phyloP scores from a whole-genome alignment of 768 basidiomycete species.

The Boletus barrowsii region DNA sequence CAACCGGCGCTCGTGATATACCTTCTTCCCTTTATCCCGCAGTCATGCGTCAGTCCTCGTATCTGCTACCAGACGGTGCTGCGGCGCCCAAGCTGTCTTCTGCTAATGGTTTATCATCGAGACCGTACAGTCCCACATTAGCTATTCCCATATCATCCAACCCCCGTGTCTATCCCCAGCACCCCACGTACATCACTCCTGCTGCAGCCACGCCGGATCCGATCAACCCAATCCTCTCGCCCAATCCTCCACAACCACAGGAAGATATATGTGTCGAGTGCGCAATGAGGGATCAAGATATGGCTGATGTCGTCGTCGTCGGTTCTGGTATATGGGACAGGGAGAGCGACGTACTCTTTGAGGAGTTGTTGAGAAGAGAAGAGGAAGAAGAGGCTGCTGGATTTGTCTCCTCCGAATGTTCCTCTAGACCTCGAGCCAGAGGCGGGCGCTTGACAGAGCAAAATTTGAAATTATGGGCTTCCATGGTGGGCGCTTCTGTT shows the following conservation, averaged over 20 bases:
- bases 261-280: conserved; percentile 96
- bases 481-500: conserved; percentile 52
- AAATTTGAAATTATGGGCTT: conserved; percentile 78
- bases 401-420: conserved; percentile 47
- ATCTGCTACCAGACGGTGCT: conserved; percentile 36
- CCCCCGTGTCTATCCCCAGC: conserved; percentile 66
- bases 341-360: conserved; percentile 77
- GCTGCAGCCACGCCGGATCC: conserved; percentile 47
- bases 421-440: conserved; percentile 55
- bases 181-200: conserved; percentile 74
- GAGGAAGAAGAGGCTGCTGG: conserved; percentile 62
- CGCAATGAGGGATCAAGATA: conserved; percentile 97
- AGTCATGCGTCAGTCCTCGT: conserved; percentile 46
- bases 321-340: conserved; percentile 88
- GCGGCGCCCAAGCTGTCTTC: conserved; percentile 38
- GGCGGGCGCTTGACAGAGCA: conserved; percentile 73
- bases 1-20: conserved; percentile 20
- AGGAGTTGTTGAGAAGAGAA: conserved; percentile 74
- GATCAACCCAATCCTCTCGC: conserved; percentile 60
- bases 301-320: conserved; percentile 91
- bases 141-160: conserved; percentile 59
- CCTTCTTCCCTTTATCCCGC: conserved; percentile 37
- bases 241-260: conserved; percentile 48
- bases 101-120: conserved; percentile 56
- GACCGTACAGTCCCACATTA: conserved; percentile 43